Evolutionary conservation across 139 green algal species (phyloP).

Genomic region (Coccomyxa sp.): DNA sequence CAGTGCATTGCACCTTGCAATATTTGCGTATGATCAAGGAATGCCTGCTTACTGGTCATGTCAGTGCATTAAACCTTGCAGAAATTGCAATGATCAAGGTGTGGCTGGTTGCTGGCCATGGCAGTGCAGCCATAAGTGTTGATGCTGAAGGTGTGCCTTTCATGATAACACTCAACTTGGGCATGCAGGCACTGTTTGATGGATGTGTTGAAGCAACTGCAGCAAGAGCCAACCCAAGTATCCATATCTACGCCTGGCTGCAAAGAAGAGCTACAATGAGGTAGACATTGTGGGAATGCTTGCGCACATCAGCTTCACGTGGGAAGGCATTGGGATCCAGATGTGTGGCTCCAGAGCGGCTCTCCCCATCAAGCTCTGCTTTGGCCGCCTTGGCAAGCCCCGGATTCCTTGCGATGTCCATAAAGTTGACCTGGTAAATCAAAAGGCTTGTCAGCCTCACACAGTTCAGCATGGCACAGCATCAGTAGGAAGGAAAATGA

Average conservation of each 20-base stretch:
- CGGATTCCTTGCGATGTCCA: conserved; percentile 40
- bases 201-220: background rate
- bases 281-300: background rate
- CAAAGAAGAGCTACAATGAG: background rate
- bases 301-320: background rate
- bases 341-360: too few species aligned
- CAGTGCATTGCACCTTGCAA: background rate
- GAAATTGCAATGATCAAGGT: background rate
- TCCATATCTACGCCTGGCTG: background rate
- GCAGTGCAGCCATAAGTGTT: too few species aligned
- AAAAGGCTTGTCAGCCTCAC: background rate
- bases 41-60: background rate
- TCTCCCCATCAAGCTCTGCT: conserved; percentile 20
- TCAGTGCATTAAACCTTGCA: background rate
- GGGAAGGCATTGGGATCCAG: background rate
- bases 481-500: background rate
- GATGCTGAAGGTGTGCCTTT: too few species aligned
- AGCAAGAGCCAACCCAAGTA: background rate
- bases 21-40: background rate
- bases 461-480: background rate
- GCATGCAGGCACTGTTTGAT: too few species aligned
- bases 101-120: too few species aligned
- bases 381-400: conserved; percentile 28
- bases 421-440: conserved; percentile 15
- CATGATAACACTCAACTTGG: background rate